phyloP scores from a whole-genome alignment of 202 grass and related monocot species.

The Setaria viridis region DNA sequence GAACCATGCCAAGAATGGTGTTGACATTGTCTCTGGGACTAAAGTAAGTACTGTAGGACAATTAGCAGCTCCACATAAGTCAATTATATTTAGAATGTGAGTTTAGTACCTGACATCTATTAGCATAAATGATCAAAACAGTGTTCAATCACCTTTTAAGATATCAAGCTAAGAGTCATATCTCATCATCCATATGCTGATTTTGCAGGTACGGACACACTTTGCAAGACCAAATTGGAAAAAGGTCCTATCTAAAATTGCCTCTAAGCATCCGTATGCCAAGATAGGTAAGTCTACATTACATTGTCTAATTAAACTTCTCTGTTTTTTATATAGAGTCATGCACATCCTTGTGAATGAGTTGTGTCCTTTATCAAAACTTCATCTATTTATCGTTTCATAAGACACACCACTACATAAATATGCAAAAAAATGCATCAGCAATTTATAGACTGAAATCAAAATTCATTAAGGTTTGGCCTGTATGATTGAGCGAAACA shows the following conservation, averaged over 20 bases:
- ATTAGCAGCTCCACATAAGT: slow-evolving; percentile 33
- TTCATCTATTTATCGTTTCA: background rate
- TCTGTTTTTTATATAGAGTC: background rate
- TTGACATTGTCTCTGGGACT: slow-evolving; percentile 96
- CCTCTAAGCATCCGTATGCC: slow-evolving; percentile 77
- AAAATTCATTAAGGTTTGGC: background rate
- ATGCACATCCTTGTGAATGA: slow-evolving; percentile 28
- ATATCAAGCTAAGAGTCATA: slow-evolving; percentile 14
- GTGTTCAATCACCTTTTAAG: slow-evolving; percentile 31
- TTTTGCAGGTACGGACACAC: slow-evolving; percentile 91
- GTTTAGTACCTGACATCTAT: slow-evolving; percentile 23
- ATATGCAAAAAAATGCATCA: background rate
- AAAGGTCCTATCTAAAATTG: slow-evolving; percentile 86
- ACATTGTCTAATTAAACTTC: slow-evolving; percentile 18
- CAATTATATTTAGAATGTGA: background rate
- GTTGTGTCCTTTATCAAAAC: slow-evolving; percentile 3
- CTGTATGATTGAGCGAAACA: background rate
- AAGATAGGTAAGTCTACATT: slow-evolving; percentile 82
- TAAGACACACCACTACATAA: background rate
- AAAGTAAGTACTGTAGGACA: slow-evolving; percentile 62
- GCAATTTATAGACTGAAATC: background rate
- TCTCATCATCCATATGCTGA: slow-evolving; percentile 26
- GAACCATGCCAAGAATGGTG: slow-evolving; percentile 95
- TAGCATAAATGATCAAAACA: slow-evolving; percentile 33
- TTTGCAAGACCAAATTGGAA: slow-evolving; percentile 99